These are phyloP conservation scores for Xylaria acuta DNA, from an alignment of 495 filamentous ascomycete genomes.

Conservation along the genomic window DNA sequence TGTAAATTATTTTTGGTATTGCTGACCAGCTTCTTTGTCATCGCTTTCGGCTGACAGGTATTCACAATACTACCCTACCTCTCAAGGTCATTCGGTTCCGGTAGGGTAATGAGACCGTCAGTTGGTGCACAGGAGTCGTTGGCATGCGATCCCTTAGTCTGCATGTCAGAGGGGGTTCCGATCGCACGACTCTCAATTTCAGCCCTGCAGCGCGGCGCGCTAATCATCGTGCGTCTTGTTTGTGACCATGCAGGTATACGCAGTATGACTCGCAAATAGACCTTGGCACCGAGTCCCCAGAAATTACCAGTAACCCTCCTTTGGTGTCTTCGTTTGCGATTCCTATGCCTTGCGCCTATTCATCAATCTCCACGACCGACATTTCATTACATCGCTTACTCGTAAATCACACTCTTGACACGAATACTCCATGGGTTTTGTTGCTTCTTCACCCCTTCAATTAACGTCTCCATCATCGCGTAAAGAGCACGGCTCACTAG, in stretches of 20 bases:
- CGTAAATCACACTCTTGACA: not conserved
- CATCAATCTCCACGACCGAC: not conserved
- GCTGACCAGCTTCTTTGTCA: conserved; percentile 7
- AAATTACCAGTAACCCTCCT: not conserved
- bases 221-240: not conserved
- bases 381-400: conserved; percentile 11
- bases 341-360: not conserved
- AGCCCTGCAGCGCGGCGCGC: conserved; percentile 26
- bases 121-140: conserved; percentile 13
- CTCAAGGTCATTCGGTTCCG: conserved; percentile 15
- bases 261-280: not conserved
- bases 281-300: conserved; percentile 14
- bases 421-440: not conserved
- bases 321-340: not conserved
- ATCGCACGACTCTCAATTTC: conserved; percentile 22
- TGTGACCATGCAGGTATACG: not conserved
- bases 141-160: not conserved
- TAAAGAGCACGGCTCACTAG: not conserved
- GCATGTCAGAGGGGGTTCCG: conserved; percentile 25
- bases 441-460: not conserved
- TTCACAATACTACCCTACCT: conserved; percentile 12
- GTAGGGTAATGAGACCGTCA: not conserved
- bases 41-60: conserved; percentile 8
- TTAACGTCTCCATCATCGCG: not conserved
- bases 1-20: conserved; percentile 7